A percentile compares a stretch with the other conserved stretches of the same genome.
Evolutionary conservation across 768 basidiomycete species (phyloP).

Genomic region (Rhizopogon sp.): DNA sequence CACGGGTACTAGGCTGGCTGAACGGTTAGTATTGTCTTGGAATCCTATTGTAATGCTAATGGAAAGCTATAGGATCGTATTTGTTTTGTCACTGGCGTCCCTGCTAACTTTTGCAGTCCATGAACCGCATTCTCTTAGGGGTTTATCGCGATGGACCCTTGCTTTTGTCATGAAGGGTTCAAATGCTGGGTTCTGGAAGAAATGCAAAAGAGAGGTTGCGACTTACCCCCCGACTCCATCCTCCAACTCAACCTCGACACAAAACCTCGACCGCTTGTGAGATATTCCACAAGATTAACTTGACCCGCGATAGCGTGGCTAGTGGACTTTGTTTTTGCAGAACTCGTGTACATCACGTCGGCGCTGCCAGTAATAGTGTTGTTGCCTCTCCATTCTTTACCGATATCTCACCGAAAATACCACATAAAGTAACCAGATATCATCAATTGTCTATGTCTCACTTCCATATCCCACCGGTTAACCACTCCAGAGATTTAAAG

Average conservation of each 20-base stretch:
- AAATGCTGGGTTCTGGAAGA: slow-evolving; percentile 50
- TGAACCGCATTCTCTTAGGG: slow-evolving; percentile 60
- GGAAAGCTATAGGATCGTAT: slow-evolving; percentile 41
- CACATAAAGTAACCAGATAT: background rate
- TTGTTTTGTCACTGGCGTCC: slow-evolving; percentile 59
- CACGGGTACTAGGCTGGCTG: slow-evolving; percentile 35
- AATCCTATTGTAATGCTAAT: slow-evolving; percentile 7
- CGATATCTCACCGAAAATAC: background rate
- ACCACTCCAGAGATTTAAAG: slow-evolving; percentile 72
- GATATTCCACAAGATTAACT: too few species aligned
- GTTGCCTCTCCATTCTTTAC: background rate
- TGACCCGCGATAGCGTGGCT: background rate
- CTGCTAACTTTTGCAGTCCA: slow-evolving; percentile 62
- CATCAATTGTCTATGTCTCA: background rate
- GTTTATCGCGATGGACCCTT: slow-evolving; percentile 68
- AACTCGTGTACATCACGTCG: background rate
- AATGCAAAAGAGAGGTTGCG: slow-evolving; percentile 13
- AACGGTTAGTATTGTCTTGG: slow-evolving; percentile 42
- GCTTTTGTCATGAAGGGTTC: slow-evolving; percentile 62
- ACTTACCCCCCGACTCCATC: slow-evolving; percentile 7
- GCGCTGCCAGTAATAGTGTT: background rate
- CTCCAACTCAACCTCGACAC: background rate
- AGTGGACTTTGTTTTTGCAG: background rate
- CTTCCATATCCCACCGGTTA: slow-evolving; percentile 25
- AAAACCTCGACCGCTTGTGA: background rate